These are phyloP conservation scores for Suaeda aralocaspica DNA, from an alignment of 148 eudicot species.

Conservation along the genomic window DNA sequence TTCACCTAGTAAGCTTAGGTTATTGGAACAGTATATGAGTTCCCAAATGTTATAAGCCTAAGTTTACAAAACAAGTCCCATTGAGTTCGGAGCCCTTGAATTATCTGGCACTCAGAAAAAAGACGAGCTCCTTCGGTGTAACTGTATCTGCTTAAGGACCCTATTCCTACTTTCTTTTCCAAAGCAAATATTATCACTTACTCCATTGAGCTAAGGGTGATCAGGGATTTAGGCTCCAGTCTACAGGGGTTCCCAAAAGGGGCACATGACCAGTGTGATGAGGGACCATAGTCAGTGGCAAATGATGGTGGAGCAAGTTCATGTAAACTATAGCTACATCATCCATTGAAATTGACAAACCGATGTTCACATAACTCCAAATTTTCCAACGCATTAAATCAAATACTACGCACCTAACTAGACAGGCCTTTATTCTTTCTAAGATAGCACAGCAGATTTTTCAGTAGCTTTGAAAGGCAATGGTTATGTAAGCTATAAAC, in stretches of 20 bases:
- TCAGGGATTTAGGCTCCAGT: not conserved
- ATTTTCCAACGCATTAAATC: not conserved
- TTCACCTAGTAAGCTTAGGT: not conserved
- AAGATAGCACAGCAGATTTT: not conserved
- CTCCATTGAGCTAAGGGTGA: not conserved
- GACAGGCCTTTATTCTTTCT: not conserved
- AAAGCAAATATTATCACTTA: not conserved
- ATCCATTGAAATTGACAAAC: not conserved
- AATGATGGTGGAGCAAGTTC: not conserved
- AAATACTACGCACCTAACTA: not conserved
- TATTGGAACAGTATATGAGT: not conserved
- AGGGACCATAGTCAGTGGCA: not conserved
- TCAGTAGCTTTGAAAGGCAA: not conserved
- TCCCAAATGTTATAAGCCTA: not conserved
- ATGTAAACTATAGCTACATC: not conserved
- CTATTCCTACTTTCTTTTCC: not conserved
- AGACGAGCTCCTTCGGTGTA: no score
- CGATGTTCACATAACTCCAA: not conserved
- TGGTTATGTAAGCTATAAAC: not conserved
- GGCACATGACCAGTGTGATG: not conserved
- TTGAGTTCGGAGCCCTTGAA: not conserved
- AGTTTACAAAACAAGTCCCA: no score
- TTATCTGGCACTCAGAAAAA: no score
- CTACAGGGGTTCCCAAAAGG: not conserved
- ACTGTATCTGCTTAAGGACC: not conserved